A percentile compares a stretch with the other conserved stretches of the same genome.
These are phyloP conservation scores for Haplosporangium sp. DNA, from an alignment of 371 early-diverging fungal genomes.

Conservation along the genomic window DNA sequence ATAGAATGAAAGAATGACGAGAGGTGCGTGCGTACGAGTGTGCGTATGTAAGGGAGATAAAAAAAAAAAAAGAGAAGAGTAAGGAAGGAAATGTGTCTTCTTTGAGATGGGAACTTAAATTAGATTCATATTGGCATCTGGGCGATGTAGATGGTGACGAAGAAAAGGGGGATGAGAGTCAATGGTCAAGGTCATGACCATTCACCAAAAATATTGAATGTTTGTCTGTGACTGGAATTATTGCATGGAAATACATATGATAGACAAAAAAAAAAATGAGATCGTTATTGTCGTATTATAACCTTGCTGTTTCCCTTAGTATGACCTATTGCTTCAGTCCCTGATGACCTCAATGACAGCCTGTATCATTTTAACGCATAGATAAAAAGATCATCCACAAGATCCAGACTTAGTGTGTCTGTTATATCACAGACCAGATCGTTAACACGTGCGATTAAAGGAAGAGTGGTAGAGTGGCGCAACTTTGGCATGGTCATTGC, in stretches of 20 bases:
- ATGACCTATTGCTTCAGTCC: too few relatives aligned
- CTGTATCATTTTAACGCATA: too few relatives aligned
- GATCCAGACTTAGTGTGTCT: too few relatives aligned
- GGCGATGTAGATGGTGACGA: neutral
- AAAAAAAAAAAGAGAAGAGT: neutral
- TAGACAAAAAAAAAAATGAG: too few relatives aligned
- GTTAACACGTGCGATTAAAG: conserved; percentile 5
- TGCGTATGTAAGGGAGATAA: too few relatives aligned
- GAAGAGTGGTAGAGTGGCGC: conserved; percentile 5
- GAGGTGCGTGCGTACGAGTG: too few relatives aligned
- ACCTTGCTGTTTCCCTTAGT: too few relatives aligned
- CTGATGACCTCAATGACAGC: too few relatives aligned
- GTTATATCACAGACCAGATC: neutral
- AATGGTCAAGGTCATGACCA: neutral
- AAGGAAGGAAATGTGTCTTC: too few relatives aligned
- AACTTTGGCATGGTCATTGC: neutral
- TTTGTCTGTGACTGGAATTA: neutral
- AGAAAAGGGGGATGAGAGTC: neutral
- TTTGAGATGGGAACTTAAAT: neutral
- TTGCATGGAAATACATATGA: too few relatives aligned
- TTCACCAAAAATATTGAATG: neutral
- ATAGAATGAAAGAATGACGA: neutral
- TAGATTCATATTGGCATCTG: conserved; percentile 5
- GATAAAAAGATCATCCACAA: too few relatives aligned
- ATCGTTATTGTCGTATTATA: too few relatives aligned